Evolutionary conservation across 805 yeast genomes (phyloP).

Genomic region (Lipomyces spencermartinsiae): DNA sequence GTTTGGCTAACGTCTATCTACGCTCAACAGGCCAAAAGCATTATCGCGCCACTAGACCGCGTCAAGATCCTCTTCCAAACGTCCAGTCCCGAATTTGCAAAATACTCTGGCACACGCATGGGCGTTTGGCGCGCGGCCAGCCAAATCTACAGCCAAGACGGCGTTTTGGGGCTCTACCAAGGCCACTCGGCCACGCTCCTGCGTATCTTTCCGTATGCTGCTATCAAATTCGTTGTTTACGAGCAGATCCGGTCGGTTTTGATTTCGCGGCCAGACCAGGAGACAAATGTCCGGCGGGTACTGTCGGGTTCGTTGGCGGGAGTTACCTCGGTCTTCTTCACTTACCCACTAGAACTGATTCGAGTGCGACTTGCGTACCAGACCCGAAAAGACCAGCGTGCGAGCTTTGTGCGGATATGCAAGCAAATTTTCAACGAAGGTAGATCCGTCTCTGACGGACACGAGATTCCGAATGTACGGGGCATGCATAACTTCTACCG

Average conservation of each 20-base stretch:
- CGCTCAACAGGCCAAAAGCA: constrained; percentile 69
- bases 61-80: constrained; percentile 96
- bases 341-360: constrained; percentile 90
- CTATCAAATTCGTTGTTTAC: constrained; percentile 93
- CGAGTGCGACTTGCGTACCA: constrained; percentile 92
- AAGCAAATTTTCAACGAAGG: constrained; percentile 24
- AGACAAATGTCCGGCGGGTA: constrained; percentile 80
- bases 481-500: constrained; percentile 77
- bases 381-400: constrained; percentile 52
- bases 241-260: constrained; percentile 84
- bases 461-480: constrained; percentile 26
- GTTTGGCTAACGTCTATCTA: background rate
- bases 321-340: constrained; percentile 79
- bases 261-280: constrained; percentile 76
- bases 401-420: constrained; percentile 27
- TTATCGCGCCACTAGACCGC: constrained; percentile 94
- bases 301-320: constrained; percentile 88
- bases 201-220: constrained; percentile 95
- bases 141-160: constrained; percentile 71
- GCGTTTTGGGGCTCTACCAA: constrained; percentile 81
- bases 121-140: constrained; percentile 79
- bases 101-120: constrained; percentile 76
- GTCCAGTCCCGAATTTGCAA: constrained; percentile 82
- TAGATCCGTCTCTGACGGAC: background rate
- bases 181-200: constrained; percentile 94